Evolutionary conservation across 257 asterid species (phyloP).

Genomic region (Solanum raphanifolium): DNA sequence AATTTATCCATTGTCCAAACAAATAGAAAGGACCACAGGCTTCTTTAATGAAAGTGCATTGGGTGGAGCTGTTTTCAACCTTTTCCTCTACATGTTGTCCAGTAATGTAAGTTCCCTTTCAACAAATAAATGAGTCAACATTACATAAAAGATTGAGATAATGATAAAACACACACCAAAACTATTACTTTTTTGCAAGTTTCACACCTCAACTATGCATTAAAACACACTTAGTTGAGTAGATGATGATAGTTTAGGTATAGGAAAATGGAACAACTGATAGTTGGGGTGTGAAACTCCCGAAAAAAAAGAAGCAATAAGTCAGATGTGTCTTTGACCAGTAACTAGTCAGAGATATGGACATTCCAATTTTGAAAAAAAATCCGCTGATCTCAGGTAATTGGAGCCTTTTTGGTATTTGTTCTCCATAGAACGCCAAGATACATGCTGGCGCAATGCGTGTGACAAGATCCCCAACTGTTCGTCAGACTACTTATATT

Average conservation of each 20-base stretch:
- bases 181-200: neutral
- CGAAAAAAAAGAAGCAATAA: too few relatives aligned
- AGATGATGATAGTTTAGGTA: too few relatives aligned
- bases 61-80: conserved; percentile 68
- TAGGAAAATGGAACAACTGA: too few relatives aligned
- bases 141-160: neutral
- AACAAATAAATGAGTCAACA: neutral
- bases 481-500: conserved; percentile 14
- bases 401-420: conserved; percentile 64
- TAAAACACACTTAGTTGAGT: too few relatives aligned
- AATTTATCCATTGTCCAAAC: conserved; percentile 35
- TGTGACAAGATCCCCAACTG: conserved; percentile 12
- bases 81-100: conserved; percentile 50
- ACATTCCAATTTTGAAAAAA: neutral
- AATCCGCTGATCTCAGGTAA: conserved; percentile 7
- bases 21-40: conserved; percentile 44
- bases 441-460: conserved; percentile 36
- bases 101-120: conserved; percentile 39
- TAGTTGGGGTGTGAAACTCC: too few relatives aligned
- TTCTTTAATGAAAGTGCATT: conserved; percentile 43
- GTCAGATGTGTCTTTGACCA: too few relatives aligned
- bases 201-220: too few relatives aligned
- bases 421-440: conserved; percentile 44
- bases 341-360: neutral
- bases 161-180: neutral